Conservation (phyloP, 192 early-diverging fungal species). For the Dissophora ornata region DNA sequence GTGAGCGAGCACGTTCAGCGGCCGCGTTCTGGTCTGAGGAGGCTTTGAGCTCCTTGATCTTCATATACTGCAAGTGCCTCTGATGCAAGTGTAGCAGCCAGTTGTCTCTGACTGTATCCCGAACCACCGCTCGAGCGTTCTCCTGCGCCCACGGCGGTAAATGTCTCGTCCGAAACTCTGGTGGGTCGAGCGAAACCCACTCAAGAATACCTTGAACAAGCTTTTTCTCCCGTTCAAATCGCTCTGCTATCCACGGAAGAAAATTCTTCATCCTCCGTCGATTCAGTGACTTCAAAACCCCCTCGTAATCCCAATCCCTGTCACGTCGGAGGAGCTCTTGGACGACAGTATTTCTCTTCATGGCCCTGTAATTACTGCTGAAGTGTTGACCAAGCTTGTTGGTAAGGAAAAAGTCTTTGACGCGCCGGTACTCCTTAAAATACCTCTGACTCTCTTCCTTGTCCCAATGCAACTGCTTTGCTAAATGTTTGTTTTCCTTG, state of each 20-base stretch:
- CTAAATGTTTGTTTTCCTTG: neutral
- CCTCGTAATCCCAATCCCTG: no score
- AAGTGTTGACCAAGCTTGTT: no score
- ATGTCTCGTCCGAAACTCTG: slow-evolving; percentile 1
- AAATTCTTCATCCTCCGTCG: neutral
- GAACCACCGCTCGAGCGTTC: slow-evolving; percentile 14
- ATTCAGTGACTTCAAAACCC: no score
- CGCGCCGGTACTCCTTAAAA: neutral
- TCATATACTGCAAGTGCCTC: slow-evolving; percentile 16
- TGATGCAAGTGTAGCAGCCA: slow-evolving; percentile 10
- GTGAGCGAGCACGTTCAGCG: no score
- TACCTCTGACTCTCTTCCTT: neutral
- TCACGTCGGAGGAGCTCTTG: no score
- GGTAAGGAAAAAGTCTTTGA: no score
- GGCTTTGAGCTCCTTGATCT: neutral
- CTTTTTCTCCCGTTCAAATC: neutral
- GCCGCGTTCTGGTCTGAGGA: no score
- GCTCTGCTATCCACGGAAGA: neutral
- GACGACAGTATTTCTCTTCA: no score
- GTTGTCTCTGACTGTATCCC: slow-evolving; percentile 14
- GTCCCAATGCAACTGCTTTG: slow-evolving; percentile 7
- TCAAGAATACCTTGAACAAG: neutral
- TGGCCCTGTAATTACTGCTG: no score
- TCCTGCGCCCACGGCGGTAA: slow-evolving; percentile 30
- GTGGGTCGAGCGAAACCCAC: slow-evolving; percentile 4